A percentile compares a stretch with the other conserved stretches of the same genome.
Evolutionary conservation across 768 basidiomycete genomes (phyloP).

Genomic region (Boletus vermiculosoides): DNA sequence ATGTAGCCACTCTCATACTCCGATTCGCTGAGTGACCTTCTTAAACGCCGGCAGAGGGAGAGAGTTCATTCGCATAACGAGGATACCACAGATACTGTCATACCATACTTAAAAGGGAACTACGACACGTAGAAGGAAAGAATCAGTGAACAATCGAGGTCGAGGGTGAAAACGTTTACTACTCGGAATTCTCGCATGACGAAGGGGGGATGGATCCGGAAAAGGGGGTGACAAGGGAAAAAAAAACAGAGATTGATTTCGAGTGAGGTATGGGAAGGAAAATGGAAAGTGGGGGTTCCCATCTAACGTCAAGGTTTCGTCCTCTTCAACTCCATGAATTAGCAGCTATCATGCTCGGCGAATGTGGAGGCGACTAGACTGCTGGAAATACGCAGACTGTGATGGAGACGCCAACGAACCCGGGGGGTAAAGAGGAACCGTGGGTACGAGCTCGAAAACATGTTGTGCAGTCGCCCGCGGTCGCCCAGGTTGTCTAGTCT

Average conservation of each 20-base stretch:
- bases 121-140: neutral
- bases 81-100: neutral
- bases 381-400: slow-evolving; percentile 50
- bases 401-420: slow-evolving; percentile 54
- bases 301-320: neutral
- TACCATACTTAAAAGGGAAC: neutral
- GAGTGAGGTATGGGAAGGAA: neutral
- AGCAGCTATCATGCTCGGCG: slow-evolving; percentile 42
- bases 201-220: neutral
- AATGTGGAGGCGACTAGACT: slow-evolving; percentile 55
- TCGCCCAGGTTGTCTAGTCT: slow-evolving; percentile 39
- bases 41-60: neutral
- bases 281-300: neutral
- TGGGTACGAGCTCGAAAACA: slow-evolving; percentile 70
- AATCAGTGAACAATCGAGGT: neutral
- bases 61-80: neutral
- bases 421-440: slow-evolving; percentile 38
- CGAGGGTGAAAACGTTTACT: neutral
- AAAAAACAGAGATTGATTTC: neutral
- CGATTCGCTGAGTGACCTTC: neutral
- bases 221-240: neutral
- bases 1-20: too few relatives aligned
- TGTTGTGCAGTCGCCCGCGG: slow-evolving; percentile 61
- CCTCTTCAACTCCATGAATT: slow-evolving; percentile 24
- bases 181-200: too few relatives aligned